A percentile compares a stretch with the other conserved stretches of the same genome.
Evolutionary conservation across 768 basidiomycete species (phyloP).

Genomic region (Basidioascus undulatus): DNA sequence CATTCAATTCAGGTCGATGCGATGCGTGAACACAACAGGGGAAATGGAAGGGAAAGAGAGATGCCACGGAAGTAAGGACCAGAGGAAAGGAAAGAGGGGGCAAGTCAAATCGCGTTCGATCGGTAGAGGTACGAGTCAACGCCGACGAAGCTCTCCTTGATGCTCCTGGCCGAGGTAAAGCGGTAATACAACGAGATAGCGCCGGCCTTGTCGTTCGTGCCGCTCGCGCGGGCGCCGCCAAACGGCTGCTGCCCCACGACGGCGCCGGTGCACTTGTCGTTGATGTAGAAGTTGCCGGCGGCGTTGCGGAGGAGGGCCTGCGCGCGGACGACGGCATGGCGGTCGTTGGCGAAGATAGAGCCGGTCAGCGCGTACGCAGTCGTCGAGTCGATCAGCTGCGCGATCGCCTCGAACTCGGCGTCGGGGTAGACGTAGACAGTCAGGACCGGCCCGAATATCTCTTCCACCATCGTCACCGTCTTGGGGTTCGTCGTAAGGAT

Average conservation of each 20-base stretch:
- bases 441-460: slow-evolving; percentile 90
- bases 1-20: no score
- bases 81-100: background rate
- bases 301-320: slow-evolving; percentile 66
- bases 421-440: slow-evolving; percentile 85
- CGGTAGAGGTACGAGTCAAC: slow-evolving; percentile 63
- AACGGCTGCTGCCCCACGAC: slow-evolving; percentile 96
- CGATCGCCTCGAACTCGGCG: slow-evolving; percentile 57
- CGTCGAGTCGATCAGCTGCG: slow-evolving; percentile 63
- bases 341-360: slow-evolving; percentile 63
- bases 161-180: slow-evolving; percentile 70
- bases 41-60: no score
- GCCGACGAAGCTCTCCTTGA: slow-evolving; percentile 90
- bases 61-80: no score
- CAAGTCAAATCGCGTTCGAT: slow-evolving; percentile 42
- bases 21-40: no score
- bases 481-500: slow-evolving; percentile 78
- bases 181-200: slow-evolving; percentile 37
- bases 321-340: slow-evolving; percentile 51
- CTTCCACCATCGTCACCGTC: slow-evolving; percentile 64
- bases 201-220: slow-evolving; percentile 96
- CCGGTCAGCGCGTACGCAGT: slow-evolving; percentile 86
- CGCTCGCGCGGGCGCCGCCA: slow-evolving; percentile 73
- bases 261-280: slow-evolving; percentile 95
- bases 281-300: slow-evolving; percentile 93